phyloP scores from a whole-genome alignment of 139 green algal species.

The Chlorella sp. region DNA sequence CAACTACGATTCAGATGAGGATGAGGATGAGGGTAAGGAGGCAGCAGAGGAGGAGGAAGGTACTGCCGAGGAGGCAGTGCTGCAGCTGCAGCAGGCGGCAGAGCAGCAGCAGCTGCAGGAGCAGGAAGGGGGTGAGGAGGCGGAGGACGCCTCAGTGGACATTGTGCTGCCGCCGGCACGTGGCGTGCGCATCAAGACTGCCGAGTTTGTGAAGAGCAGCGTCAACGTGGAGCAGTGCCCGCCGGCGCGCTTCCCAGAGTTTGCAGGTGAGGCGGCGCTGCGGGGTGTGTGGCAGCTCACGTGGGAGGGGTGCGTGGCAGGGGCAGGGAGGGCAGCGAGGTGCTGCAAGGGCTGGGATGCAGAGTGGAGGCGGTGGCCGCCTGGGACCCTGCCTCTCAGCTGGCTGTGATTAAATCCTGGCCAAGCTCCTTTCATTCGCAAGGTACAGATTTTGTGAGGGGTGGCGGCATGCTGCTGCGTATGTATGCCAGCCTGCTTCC shows the following conservation, averaged over 20 bases:
- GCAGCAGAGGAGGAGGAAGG: neutral
- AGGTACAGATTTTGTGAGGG: neutral
- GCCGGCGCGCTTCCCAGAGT: constrained; percentile 75
- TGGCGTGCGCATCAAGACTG: constrained; percentile 44
- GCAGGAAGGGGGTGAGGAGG: constrained; percentile 9
- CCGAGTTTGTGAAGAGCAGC: constrained; percentile 80
- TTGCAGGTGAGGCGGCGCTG: constrained; percentile 57
- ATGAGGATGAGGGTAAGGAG: constrained; percentile 17
- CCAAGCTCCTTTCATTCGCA: neutral
- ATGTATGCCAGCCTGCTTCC: neutral
- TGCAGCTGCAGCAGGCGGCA: neutral
- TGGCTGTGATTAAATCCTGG: too few species aligned
- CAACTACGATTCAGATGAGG: constrained; percentile 44
- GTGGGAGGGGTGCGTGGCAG: neutral
- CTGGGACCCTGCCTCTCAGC: too few species aligned
- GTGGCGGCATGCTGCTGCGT: neutral
- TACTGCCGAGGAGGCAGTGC: neutral
- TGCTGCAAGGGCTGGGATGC: neutral
- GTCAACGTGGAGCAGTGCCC: constrained; percentile 77
- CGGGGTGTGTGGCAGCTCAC: neutral
- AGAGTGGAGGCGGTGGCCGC: too few species aligned
- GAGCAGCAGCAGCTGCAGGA: neutral
- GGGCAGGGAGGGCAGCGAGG: neutral
- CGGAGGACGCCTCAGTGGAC: neutral
- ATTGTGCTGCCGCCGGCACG: constrained; percentile 37